Percentiles rank a stretch among this genome's conserved stretches.
These are phyloP conservation scores for Flaveria linearis DNA, from an alignment of 129 eudicot species.

Conservation along the genomic window DNA sequence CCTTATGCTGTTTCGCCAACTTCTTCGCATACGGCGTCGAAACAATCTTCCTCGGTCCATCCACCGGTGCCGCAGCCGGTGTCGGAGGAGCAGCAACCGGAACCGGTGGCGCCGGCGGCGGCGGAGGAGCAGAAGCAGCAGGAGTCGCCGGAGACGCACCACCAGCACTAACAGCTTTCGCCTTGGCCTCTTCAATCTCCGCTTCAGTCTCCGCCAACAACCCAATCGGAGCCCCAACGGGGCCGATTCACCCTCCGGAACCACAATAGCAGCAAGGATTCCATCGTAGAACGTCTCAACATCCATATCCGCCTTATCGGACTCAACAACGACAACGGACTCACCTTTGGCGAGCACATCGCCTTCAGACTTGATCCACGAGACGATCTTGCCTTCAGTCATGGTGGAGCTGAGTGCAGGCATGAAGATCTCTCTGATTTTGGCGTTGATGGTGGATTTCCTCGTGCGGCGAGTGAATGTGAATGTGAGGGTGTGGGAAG, in stretches of 20 bases:
- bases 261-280: constrained; percentile 77
- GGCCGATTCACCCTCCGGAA: constrained; percentile 72
- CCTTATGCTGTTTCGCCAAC: constrained; percentile 94
- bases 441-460: constrained; percentile 42
- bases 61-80: constrained; percentile 7
- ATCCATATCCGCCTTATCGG: constrained; percentile 97
- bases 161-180: constrained; percentile 44
- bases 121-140: constrained; percentile 34
- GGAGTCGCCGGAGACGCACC: constrained; percentile 24
- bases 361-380: constrained; percentile 86
- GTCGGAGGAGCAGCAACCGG: constrained; percentile 23
- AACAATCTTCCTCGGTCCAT: constrained; percentile 60
- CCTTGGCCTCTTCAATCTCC: constrained; percentile 72
- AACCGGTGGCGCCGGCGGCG: not conserved
- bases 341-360: constrained; percentile 77
- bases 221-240: constrained; percentile 87
- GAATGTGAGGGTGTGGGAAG: constrained; percentile 35
- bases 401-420: constrained; percentile 93
- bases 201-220: constrained; percentile 76
- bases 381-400: constrained; percentile 95
- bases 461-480: constrained; percentile 31
- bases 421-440: constrained; percentile 95
- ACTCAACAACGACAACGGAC: constrained; percentile 85
- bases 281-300: constrained; percentile 90
- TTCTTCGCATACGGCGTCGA: constrained; percentile 89